Base-by-base conservation (phyloP, 805 yeast genomes). In the Hagleromyces aurorensis region DNA sequence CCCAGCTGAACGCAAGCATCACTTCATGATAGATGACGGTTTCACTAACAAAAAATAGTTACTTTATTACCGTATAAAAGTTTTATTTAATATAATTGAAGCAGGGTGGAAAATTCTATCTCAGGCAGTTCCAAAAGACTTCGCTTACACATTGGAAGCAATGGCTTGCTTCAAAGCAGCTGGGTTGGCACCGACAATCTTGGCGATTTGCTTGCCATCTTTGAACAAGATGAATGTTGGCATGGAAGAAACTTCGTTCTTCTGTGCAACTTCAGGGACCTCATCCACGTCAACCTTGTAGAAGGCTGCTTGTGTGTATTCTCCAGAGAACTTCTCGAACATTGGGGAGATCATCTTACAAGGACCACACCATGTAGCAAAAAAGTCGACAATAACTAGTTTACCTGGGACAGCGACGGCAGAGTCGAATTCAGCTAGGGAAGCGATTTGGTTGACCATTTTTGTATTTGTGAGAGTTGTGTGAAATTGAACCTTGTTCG, bases 331-430 rank as follows among this genome's bases (percentile, higher is more conserved):
- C 60, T 80, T 79, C 55, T 87, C 94, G 48, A 89, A 65, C 65
- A 84, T 66, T 48, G 98, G 98, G 33, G 96, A 87, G 63, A 91
- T 80, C 76, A 83, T 83, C 72, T 89, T 91, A 71, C 98, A 89
- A 40, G 98, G 97, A 48, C 96, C 96, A 64, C 98, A 89, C 96
- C 97, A 91, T 39, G 87, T 76, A 50, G 97, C 97, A 56, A 74
- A 87, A 69, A 89, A 91, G 68, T 91, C 97, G 46, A 91, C 84
- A 47, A 91, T 87, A 46, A 85, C 87, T 54, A 85, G 69, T 48
- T 80, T 82, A 44, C 72, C 67, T 35, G 61, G 47, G 52, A 79
- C 70, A 32, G 61, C 43, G 51, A 82, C 69, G 43, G 77, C 79
- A 36, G 67, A 65, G 32, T 72, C 64, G 70, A 87, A 89, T 58